These are phyloP conservation scores for Colletotrichum limetticola DNA, from an alignment of 2,329 filamentous ascomycete species.

Conservation along the genomic window DNA sequence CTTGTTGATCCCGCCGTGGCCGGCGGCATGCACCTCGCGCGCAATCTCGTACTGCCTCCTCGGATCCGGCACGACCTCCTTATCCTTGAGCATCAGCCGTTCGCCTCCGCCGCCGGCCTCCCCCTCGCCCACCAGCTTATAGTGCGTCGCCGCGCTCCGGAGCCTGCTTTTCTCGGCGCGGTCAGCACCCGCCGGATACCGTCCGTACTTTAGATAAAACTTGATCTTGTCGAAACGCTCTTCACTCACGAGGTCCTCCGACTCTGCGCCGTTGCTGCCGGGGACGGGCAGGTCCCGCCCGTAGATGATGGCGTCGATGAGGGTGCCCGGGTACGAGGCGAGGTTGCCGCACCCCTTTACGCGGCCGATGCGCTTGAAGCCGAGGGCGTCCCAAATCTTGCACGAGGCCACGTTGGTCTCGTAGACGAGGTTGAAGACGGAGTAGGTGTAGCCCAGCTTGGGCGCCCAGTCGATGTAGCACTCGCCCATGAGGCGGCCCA, in stretches of 20 bases:
- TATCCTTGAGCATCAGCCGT: constrained; percentile 95
- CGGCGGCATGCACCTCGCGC: constrained; percentile 75
- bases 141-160: constrained; percentile 92
- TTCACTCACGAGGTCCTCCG: constrained; percentile 88
- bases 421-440: constrained; percentile 94
- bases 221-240: constrained; percentile 99
- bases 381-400: constrained; percentile 90
- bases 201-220: constrained; percentile 93
- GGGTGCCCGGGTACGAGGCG: constrained; percentile 73
- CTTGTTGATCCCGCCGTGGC: constrained; percentile 97
- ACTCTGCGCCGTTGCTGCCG: constrained; percentile 46
- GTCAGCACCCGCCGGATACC: constrained; percentile 93
- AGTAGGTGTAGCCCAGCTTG: constrained; percentile 87
- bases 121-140: constrained; percentile 76
- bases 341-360: constrained; percentile 79
- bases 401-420: constrained; percentile 93
- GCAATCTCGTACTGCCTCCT: constrained; percentile 92
- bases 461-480: constrained; percentile 82
- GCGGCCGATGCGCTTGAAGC: constrained; percentile 91
- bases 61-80: constrained; percentile 94
- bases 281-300: constrained; percentile 69
- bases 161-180: constrained; percentile 95
- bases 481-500: constrained; percentile 81
- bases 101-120: constrained; percentile 57
- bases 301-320: constrained; percentile 82